Evolutionary conservation across 805 yeast genomes (phyloP).

Genomic region (Starmerella sirachaensis): DNA sequence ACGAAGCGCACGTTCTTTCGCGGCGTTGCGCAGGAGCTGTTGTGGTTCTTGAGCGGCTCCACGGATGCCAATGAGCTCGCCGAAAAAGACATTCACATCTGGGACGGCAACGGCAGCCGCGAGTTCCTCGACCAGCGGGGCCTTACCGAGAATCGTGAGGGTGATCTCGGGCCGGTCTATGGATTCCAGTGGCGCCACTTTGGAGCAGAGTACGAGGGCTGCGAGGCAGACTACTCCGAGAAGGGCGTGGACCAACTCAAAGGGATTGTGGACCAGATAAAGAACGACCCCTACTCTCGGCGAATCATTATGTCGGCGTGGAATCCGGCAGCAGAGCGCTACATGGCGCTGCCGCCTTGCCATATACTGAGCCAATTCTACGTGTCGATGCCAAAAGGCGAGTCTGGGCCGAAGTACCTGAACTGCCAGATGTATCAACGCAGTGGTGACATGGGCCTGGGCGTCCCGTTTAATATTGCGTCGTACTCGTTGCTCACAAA

Average conservation of each 20-base stretch:
- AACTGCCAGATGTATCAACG: slow-evolving; percentile 89
- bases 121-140: slow-evolving; percentile 81
- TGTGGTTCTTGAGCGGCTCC: slow-evolving; percentile 86
- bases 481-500: slow-evolving; percentile 84
- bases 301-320: slow-evolving; percentile 92
- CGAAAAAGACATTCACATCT: slow-evolving; percentile 83
- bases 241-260: slow-evolving; percentile 85
- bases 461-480: slow-evolving; percentile 97
- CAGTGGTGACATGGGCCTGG: slow-evolving; percentile 99
- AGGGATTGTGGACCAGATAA: slow-evolving; percentile 65
- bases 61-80: slow-evolving; percentile 74
- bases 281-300: slow-evolving; percentile 85
- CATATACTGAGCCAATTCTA: slow-evolving; percentile 94
- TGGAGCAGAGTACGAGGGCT: slow-evolving; percentile 82
- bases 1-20: slow-evolving; percentile 85
- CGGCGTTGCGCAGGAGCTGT: slow-evolving; percentile 76
- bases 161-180: slow-evolving; percentile 95
- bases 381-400: slow-evolving; percentile 59
- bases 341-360: slow-evolving; percentile 98
- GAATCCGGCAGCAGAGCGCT: slow-evolving; percentile 91
- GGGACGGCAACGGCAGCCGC: slow-evolving; percentile 98
- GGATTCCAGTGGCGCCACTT: slow-evolving; percentile 99
- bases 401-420: slow-evolving; percentile 46
- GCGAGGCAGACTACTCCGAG: slow-evolving; percentile 77
- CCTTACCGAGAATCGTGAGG: slow-evolving; percentile 65